Conservation (phyloP, 2,329 filamentous ascomycete genomes). For the Apiospora marii region DNA sequence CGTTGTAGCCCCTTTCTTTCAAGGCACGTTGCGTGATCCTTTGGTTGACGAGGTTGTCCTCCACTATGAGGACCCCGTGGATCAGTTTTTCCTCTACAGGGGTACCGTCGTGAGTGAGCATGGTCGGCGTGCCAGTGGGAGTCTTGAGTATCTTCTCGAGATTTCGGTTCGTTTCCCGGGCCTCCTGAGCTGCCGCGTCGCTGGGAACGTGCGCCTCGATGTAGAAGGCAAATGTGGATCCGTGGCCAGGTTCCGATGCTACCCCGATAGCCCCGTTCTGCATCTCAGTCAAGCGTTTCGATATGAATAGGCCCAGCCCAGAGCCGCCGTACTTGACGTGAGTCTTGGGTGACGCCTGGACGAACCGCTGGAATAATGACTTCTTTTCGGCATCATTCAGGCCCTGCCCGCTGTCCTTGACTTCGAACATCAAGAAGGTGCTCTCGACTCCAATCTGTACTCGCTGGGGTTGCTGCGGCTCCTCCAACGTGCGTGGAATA, state of each 20-base stretch:
- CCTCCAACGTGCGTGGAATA: constrained; percentile 64
- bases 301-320: constrained; percentile 77
- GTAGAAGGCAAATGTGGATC: constrained; percentile 79
- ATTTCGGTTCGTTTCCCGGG: constrained; percentile 37
- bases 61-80: constrained; percentile 65
- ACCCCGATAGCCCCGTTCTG: constrained; percentile 81
- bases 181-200: constrained; percentile 49
- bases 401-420: constrained; percentile 73
- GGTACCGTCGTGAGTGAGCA: constrained; percentile 27
- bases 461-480: constrained; percentile 36
- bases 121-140: constrained; percentile 25
- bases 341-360: constrained; percentile 71
- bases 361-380: constrained; percentile 71
- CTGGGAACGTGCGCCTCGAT: constrained; percentile 60
- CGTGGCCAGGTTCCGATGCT: constrained; percentile 67
- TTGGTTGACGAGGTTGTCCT: constrained; percentile 74
- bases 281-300: constrained; percentile 74
- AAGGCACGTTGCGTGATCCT: constrained; percentile 68
- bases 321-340: constrained; percentile 76
- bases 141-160: constrained; percentile 39
- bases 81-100: constrained; percentile 40
- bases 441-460: constrained; percentile 22
- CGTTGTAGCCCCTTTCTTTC: constrained; percentile 63
- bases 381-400: constrained; percentile 69
- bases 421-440: constrained; percentile 71